Percentiles rank a stretch among this genome's conserved stretches.
phyloP scores from a whole-genome alignment of 2,329 filamentous ascomycete species.

The Curvularia sp. region DNA sequence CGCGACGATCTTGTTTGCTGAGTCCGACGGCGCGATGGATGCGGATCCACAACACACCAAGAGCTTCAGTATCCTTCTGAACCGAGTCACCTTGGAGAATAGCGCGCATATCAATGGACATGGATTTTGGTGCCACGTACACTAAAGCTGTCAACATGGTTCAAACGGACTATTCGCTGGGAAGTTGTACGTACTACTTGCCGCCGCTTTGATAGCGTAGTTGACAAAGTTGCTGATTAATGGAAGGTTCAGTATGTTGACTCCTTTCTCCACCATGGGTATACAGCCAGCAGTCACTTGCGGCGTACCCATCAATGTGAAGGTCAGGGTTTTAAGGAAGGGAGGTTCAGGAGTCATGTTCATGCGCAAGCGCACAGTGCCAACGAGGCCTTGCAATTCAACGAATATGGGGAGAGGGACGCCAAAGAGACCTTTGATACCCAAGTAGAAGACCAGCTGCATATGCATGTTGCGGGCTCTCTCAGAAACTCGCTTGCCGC shows the following conservation, averaged over 20 bases:
- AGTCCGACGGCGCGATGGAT: constrained; percentile 88
- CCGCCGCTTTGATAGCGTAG: constrained; percentile 86
- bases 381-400: constrained; percentile 88
- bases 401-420: constrained; percentile 88
- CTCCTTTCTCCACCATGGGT: constrained; percentile 88
- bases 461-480: constrained; percentile 97
- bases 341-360: constrained; percentile 90
- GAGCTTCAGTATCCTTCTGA: constrained; percentile 83
- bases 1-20: constrained; percentile 88
- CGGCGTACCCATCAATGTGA: constrained; percentile 92
- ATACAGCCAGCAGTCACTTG: constrained; percentile 89
- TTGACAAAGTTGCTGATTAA: constrained; percentile 97
- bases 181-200: constrained; percentile 57
- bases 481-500: constrained; percentile 71
- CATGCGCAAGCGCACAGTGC: constrained; percentile 81
- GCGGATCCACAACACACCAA: constrained; percentile 90
- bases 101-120: constrained; percentile 89
- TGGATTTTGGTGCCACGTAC: constrained; percentile 93
- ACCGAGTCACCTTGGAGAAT: constrained; percentile 92
- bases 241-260: constrained; percentile 90
- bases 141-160: constrained; percentile 55
- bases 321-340: constrained; percentile 88
- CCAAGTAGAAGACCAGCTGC: constrained; percentile 93
- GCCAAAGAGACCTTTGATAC: constrained; percentile 86
- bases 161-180: no score